Conservation (phyloP, 306 rosid genomes). For the Corylus avellana region DNA sequence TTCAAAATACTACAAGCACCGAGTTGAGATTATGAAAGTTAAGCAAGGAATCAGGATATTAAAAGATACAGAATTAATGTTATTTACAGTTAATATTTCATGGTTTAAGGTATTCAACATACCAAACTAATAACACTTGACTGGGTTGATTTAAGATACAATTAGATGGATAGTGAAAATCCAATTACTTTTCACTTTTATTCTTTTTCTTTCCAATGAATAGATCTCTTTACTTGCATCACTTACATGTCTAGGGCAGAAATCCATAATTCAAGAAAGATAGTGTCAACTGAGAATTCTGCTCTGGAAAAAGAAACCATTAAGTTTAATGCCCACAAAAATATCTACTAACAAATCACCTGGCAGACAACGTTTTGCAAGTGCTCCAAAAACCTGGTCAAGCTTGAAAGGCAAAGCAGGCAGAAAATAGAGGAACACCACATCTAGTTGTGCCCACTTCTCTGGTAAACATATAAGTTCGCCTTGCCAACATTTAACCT, state of each 20-base stretch:
- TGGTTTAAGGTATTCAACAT: not conserved
- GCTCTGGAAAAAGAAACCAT: not conserved
- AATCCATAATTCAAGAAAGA: not conserved
- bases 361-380: conserved; percentile 51
- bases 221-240: not conserved
- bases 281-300: not conserved
- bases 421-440: conserved; percentile 75
- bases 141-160: not conserved
- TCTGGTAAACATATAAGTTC: conserved; percentile 70
- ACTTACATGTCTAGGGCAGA: not conserved
- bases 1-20: not conserved
- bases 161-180: not conserved
- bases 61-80: not conserved
- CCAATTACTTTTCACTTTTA: not conserved
- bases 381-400: conserved; percentile 52
- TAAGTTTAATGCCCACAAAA: not conserved
- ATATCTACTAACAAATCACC: conserved; percentile 40
- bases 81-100: not conserved
- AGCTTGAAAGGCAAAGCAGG: conserved; percentile 75
- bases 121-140: not conserved
- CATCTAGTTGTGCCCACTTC: conserved; percentile 75
- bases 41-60: not conserved
- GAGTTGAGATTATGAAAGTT: not conserved
- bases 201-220: not conserved
- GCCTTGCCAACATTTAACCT: conserved; percentile 93